Conservation (phyloP, 805 yeast genomes). For the Candida boidinii region DNA sequence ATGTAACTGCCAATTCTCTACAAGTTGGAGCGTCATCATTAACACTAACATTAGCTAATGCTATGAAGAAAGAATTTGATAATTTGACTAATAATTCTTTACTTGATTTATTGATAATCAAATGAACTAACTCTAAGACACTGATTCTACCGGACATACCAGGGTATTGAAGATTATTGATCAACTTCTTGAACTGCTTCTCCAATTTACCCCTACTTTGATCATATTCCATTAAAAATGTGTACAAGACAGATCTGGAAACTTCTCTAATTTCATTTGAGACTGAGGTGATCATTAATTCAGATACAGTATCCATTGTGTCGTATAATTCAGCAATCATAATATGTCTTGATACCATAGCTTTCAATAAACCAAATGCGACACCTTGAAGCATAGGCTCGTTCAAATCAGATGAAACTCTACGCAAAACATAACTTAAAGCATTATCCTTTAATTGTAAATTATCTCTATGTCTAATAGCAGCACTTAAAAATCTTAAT, state of each 20-base stretch:
- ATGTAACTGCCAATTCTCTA: slow-evolving; percentile 70
- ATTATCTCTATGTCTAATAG: slow-evolving; percentile 62
- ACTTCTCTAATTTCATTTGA: slow-evolving; percentile 74
- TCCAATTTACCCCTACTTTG: slow-evolving; percentile 83
- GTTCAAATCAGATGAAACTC: slow-evolving; percentile 78
- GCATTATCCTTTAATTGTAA: slow-evolving; percentile 63
- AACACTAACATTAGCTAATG: slow-evolving; percentile 66
- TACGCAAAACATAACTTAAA: slow-evolving; percentile 59
- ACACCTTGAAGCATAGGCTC: slow-evolving; percentile 85
- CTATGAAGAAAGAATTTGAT: slow-evolving; percentile 73
- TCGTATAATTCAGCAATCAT: slow-evolving; percentile 87
- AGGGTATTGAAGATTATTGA: slow-evolving; percentile 75
- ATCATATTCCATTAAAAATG: slow-evolving; percentile 88
- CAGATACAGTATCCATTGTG: slow-evolving; percentile 69
- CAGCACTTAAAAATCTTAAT: slow-evolving; percentile 62
- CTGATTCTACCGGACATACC: slow-evolving; percentile 83
- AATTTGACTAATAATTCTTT: slow-evolving; percentile 49
- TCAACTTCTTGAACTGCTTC: slow-evolving; percentile 72
- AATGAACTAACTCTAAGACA: slow-evolving; percentile 77
- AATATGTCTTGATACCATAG: slow-evolving; percentile 66
- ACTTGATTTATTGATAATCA: slow-evolving; percentile 59
- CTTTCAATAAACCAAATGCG: slow-evolving; percentile 75
- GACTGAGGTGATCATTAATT: slow-evolving; percentile 86
- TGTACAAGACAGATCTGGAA: slow-evolving; percentile 75
- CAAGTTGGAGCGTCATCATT: slow-evolving; percentile 74